Evolutionary conservation across 805 yeast species (phyloP).

Genomic region (Yarrowia deformans): DNA sequence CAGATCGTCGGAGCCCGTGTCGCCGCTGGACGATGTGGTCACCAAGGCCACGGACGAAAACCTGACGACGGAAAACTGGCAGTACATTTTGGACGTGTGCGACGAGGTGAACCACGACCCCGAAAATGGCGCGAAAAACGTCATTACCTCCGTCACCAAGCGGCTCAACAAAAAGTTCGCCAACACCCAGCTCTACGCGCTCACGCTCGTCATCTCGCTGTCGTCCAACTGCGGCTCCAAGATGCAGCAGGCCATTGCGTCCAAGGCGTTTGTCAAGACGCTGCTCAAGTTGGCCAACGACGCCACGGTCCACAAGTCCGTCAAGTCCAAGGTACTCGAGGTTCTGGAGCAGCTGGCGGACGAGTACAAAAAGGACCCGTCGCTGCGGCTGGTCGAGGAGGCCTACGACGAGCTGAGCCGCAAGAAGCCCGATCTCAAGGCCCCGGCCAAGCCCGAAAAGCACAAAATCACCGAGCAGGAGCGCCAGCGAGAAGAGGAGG

Average conservation of each 20-base stretch:
- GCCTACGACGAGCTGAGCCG: constrained; percentile 60
- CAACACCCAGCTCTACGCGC: constrained; percentile 66
- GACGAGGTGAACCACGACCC: constrained; percentile 70
- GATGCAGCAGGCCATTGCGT: constrained; percentile 67
- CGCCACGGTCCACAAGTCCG: constrained; percentile 65
- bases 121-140: constrained; percentile 59
- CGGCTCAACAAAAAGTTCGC: constrained; percentile 64
- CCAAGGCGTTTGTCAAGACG: constrained; percentile 59
- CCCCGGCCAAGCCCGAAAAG: constrained; percentile 68
- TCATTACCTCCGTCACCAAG: constrained; percentile 56
- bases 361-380: constrained; percentile 76
- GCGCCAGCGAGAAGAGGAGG: constrained; percentile 73
- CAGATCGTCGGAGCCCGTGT: constrained; percentile 34
- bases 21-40: constrained; percentile 42
- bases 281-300: constrained; percentile 62
- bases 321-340: constrained; percentile 70
- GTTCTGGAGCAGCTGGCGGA: constrained; percentile 70
- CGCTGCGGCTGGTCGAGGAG: constrained; percentile 71
- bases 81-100: constrained; percentile 66
- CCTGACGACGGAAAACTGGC: constrained; percentile 73
- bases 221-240: constrained; percentile 82
- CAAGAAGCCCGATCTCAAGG: constrained; percentile 53
- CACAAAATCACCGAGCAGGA: constrained; percentile 57
- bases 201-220: constrained; percentile 61
- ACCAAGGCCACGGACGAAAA: constrained; percentile 67